phyloP scores from a whole-genome alignment of 768 basidiomycete species.

The Leccinum rimulosum region DNA sequence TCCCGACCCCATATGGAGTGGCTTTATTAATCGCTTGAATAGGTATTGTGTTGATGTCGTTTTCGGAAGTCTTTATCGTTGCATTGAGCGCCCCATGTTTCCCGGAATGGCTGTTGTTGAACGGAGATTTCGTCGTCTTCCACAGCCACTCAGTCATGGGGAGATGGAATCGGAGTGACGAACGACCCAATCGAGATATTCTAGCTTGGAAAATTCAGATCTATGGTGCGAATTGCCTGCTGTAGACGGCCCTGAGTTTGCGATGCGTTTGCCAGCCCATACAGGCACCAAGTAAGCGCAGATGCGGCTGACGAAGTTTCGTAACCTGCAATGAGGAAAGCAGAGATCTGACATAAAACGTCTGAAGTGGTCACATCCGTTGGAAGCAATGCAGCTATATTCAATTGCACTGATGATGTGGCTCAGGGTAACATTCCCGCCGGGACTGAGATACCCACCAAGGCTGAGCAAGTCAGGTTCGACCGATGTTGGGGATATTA shows the following conservation, averaged over 20 bases:
- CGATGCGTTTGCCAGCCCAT: constrained; percentile 49
- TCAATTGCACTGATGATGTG: constrained; percentile 52
- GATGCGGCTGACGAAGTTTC: constrained; percentile 50
- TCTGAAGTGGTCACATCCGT: constrained; percentile 49
- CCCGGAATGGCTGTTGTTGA: constrained; percentile 27
- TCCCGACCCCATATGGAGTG: constrained; percentile 61
- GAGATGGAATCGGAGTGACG: constrained; percentile 51
- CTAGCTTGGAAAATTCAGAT: constrained; percentile 33
- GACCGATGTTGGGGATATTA: constrained; percentile 17
- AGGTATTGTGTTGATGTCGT: constrained; percentile 59
- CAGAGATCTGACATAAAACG: constrained; percentile 59
- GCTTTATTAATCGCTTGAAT: constrained; percentile 59
- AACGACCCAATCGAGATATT: constrained; percentile 61
- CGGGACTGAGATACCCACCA: constrained; percentile 35
- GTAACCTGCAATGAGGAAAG: constrained; percentile 64
- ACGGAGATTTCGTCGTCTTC: constrained; percentile 54
- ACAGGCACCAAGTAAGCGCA: constrained; percentile 62
- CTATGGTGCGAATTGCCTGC: constrained; percentile 38
- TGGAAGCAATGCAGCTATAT: constrained; percentile 42
- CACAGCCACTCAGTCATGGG: constrained; percentile 54
- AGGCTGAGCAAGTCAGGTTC: constrained; percentile 50
- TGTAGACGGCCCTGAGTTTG: constrained; percentile 47
- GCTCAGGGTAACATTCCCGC: neutral
- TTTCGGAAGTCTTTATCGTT: constrained; percentile 40
- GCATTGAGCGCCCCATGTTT: constrained; percentile 29